Evolutionary conservation across 345 rosid genomes (phyloP).

Genomic region (Mercurialis annua): DNA sequence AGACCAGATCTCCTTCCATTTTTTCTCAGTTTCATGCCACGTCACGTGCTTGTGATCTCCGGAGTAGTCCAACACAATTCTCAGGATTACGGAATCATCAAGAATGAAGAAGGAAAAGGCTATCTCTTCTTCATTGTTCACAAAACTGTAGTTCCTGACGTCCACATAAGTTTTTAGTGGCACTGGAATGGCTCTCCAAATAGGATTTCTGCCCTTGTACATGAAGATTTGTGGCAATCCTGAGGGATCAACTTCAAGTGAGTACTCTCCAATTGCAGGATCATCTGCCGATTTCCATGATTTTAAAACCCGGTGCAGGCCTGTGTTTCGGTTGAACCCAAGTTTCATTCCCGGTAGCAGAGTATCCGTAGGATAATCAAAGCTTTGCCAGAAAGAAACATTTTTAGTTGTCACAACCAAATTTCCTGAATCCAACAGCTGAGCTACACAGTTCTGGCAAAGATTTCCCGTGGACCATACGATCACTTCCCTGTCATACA

Average conservation of each 20-base stretch:
- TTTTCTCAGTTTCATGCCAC: background rate
- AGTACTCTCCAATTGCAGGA: conserved; percentile 15
- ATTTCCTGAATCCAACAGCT: conserved; percentile 14
- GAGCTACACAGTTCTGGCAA: background rate
- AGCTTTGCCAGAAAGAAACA: conserved; percentile 34
- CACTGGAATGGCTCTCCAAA: conserved; percentile 17
- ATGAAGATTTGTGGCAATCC: conserved; percentile 6
- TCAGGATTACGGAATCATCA: background rate
- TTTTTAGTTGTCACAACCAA: background rate
- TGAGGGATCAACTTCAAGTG: background rate
- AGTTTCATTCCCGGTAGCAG: conserved; percentile 16
- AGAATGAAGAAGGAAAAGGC: too few relatives aligned
- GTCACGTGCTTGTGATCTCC: background rate
- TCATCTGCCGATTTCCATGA: conserved; percentile 16
- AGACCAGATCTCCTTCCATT: conserved; percentile 1
- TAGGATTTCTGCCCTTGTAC: background rate
- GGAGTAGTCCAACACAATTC: background rate
- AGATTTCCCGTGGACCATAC: conserved; percentile 5
- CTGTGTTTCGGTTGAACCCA: conserved; percentile 19
- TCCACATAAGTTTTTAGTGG: background rate
- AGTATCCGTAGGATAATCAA: conserved; percentile 29
- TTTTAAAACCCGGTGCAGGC: conserved; percentile 5
- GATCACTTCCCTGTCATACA: background rate
- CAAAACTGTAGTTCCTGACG: background rate
- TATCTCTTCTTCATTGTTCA: background rate